phyloP scores from a whole-genome alignment of 2,329 filamentous ascomycete species.

The Aspergillus niger region DNA sequence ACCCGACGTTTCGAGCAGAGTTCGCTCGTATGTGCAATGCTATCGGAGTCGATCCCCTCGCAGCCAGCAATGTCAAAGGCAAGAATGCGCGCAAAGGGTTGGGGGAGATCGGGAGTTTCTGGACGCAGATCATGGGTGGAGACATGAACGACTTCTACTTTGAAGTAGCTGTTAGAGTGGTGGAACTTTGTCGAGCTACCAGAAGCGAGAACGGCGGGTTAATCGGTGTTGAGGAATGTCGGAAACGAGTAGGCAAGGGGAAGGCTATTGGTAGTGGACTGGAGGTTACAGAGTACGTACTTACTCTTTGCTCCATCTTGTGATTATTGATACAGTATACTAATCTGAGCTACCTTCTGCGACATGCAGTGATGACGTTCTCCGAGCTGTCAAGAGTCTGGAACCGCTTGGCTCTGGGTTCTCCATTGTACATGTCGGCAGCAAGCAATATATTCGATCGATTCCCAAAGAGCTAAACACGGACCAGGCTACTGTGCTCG shows the following conservation, averaged over 20 bases:
- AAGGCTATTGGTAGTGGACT: slow-evolving; percentile 73
- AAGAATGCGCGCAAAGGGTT: slow-evolving; percentile 49
- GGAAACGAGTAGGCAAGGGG: slow-evolving; percentile 71
- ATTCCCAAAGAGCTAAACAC: slow-evolving; percentile 94
- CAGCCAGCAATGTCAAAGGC: slow-evolving; percentile 61
- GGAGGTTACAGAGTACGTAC: slow-evolving; percentile 72
- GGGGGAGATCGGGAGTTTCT: slow-evolving; percentile 68
- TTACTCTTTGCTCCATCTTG: not conserved
- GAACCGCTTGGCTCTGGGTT: slow-evolving; percentile 87
- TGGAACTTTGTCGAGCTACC: slow-evolving; percentile 86
- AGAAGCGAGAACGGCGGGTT: slow-evolving; percentile 89
- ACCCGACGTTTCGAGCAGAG: slow-evolving; percentile 91
- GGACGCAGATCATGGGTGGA: slow-evolving; percentile 87
- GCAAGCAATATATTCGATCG: slow-evolving; percentile 83
- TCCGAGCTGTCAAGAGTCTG: slow-evolving; percentile 83
- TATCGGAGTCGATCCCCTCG: slow-evolving; percentile 92
- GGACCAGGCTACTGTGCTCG: slow-evolving; percentile 88
- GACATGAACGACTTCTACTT: slow-evolving; percentile 99
- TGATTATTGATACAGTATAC: not conserved
- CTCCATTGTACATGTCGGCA: slow-evolving; percentile 78
- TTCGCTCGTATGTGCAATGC: slow-evolving; percentile 98
- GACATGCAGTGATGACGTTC: slow-evolving; percentile 72
- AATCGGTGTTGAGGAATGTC: slow-evolving; percentile 79
- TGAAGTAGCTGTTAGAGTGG: slow-evolving; percentile 90
- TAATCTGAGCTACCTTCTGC: not conserved